Evolutionary conservation across 1,284 basidiomycete species (phyloP).

Genomic region (Phaffia rhodozyma): DNA sequence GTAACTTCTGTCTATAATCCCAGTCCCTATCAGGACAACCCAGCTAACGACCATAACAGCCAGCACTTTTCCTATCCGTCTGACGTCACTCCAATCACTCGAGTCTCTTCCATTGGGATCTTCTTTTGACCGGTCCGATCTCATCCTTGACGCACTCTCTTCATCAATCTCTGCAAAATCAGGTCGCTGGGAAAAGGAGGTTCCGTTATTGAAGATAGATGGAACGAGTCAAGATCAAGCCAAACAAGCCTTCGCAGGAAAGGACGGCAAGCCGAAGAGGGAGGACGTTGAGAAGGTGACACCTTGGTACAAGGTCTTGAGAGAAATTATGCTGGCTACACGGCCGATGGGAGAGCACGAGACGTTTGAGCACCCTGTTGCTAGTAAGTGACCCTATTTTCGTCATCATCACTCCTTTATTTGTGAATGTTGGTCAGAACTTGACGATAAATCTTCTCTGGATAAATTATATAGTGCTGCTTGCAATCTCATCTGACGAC

Average conservation of each 20-base stretch:
- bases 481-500: conserved; percentile 32
- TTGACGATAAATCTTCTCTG: neutral
- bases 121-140: conserved; percentile 26
- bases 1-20: neutral
- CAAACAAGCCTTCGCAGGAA: neutral
- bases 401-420: neutral
- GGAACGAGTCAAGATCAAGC: neutral
- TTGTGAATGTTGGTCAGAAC: neutral
- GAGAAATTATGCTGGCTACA: conserved; percentile 32
- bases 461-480: conserved; percentile 22
- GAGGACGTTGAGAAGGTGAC: conserved; percentile 27
- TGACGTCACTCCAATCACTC: conserved; percentile 31
- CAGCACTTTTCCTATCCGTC: conserved; percentile 33
- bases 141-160: conserved; percentile 33
- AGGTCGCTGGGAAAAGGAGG: conserved; percentile 21
- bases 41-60: conserved; percentile 33
- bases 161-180: conserved; percentile 24
- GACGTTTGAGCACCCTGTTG: conserved; percentile 37
- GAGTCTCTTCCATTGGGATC: conserved; percentile 23
- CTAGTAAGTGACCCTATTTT: conserved; percentile 18
- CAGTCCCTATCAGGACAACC: conserved; percentile 34
- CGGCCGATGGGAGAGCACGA: conserved; percentile 32
- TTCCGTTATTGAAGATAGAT: neutral
- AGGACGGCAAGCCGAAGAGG: neutral
- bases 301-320: conserved; percentile 32